Percentiles rank a stretch among this genome's conserved stretches.
phyloP scores from a whole-genome alignment of 768 basidiomycete genomes.

The Coprinopsis sp. region DNA sequence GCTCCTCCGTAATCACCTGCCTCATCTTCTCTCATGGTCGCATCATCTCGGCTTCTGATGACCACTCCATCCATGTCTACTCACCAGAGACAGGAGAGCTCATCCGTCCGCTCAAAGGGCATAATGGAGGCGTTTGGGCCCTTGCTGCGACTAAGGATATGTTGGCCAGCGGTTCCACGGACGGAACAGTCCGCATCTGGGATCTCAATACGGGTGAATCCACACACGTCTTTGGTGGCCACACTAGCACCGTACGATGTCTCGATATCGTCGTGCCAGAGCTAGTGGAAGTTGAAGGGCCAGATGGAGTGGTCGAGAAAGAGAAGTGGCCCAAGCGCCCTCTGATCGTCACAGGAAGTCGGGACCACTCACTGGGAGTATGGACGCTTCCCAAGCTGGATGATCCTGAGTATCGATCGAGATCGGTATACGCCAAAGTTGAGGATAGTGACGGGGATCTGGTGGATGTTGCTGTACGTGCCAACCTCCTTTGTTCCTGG shows the following conservation, averaged over 20 bases:
- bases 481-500: slow-evolving; percentile 1
- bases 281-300: slow-evolving; percentile 68
- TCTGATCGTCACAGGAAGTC: slow-evolving; percentile 68
- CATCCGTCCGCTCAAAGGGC: slow-evolving; percentile 73
- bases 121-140: slow-evolving; percentile 97
- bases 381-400: slow-evolving; percentile 53
- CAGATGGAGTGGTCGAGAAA: slow-evolving; percentile 53
- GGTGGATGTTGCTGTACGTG: slow-evolving; percentile 10
- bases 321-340: slow-evolving; percentile 70
- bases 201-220: slow-evolving; percentile 73
- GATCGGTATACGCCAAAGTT: no score
- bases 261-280: slow-evolving; percentile 94
- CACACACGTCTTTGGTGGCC: slow-evolving; percentile 92
- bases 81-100: slow-evolving; percentile 79
- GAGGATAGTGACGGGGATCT: slow-evolving; percentile 56
- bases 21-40: slow-evolving; percentile 90
- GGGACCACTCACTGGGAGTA: slow-evolving; percentile 64
- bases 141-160: slow-evolving; percentile 84
- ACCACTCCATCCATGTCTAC: slow-evolving; percentile 94
- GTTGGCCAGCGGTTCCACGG: slow-evolving; percentile 88
- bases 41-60: slow-evolving; percentile 95
- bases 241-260: slow-evolving; percentile 94
- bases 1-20: slow-evolving; percentile 89
- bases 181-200: slow-evolving; percentile 92
- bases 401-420: slow-evolving; percentile 70